Evolutionary conservation across 1,284 basidiomycete genomes (phyloP), one percentile per base, ranked within the genome.

Genomic region (Austropuccinia psidii): DNA sequence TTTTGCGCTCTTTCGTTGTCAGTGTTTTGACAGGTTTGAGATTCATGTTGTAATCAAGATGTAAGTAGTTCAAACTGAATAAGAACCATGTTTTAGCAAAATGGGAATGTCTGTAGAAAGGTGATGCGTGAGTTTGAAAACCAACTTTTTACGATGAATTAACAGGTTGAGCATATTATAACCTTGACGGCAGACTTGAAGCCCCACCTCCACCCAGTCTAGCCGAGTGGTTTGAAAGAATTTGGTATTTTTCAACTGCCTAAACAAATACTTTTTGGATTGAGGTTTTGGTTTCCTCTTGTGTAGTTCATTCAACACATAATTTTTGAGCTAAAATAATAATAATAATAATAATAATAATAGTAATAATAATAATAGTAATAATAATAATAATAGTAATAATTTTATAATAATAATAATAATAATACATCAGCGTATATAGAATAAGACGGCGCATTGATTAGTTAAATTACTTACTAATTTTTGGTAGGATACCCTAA

Each of bases 91-190:
- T 4, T 35, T 37, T 8, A 54, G 33, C 27, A 2, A 11, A n/a
- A 35, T 33, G 33, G 11, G 11, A n/a, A 39, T 8, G 21, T 29
- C n/a, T 27, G 35, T 29, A 33, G 15, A 4, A 43, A 47, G n/a
- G 37, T 37, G 24, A 52, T 55, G 29, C 24, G 58, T 60, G 35
- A 43, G 13, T 11, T 29, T 35, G 21, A 24, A n/a, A 29, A 45
- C 66, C 68, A 21, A 79, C 81, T 57, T 78, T 85, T 98, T 99
- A 82, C 96, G 93, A 83, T 98, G 96, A 78, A 99, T 98, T 75
- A 98, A 85, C 39, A 99, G 84, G 82, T 98, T 98, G 76, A 99
- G 84, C 96, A 98, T 98, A 83, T 98, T 99, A 84, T 97, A 98
- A 39, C 95, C 95, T 81, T 99, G 96, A 77, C 95, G 85, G 83